phyloP scores from a whole-genome alignment of 345 rosid genomes.

The Salix caprea region DNA sequence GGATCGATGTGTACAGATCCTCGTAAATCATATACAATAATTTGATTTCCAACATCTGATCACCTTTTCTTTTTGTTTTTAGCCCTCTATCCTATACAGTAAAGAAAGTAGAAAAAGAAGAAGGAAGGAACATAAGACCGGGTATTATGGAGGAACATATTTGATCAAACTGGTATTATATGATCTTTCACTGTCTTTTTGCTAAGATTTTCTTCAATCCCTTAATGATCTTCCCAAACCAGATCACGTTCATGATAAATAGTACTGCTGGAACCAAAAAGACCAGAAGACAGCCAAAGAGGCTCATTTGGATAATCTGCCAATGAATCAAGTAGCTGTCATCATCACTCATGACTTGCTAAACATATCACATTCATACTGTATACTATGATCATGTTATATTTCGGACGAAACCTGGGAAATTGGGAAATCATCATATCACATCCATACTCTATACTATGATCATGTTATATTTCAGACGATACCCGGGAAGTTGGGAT shows the following conservation, averaged over 20 bases:
- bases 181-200: constrained; percentile 17
- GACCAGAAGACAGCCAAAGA: constrained; percentile 18
- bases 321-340: neutral
- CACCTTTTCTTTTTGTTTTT: neutral
- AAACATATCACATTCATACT: neutral
- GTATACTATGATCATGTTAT: neutral
- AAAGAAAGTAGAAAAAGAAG: no score
- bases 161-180: neutral
- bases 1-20: neutral
- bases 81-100: neutral
- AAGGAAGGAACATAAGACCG: no score
- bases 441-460: neutral
- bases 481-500: neutral
- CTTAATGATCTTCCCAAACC: constrained; percentile 26
- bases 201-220: constrained; percentile 28
- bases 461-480: neutral
- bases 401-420: neutral
- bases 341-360: neutral
- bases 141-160: neutral
- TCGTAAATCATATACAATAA: neutral
- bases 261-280: constrained; percentile 22
- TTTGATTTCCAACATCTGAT: neutral
- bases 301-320: constrained; percentile 29
- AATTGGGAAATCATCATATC: neutral
- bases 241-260: constrained; percentile 24